Evolutionary conservation across 306 rosid genomes (phyloP).

Genomic region (Phaseolus lunatus): DNA sequence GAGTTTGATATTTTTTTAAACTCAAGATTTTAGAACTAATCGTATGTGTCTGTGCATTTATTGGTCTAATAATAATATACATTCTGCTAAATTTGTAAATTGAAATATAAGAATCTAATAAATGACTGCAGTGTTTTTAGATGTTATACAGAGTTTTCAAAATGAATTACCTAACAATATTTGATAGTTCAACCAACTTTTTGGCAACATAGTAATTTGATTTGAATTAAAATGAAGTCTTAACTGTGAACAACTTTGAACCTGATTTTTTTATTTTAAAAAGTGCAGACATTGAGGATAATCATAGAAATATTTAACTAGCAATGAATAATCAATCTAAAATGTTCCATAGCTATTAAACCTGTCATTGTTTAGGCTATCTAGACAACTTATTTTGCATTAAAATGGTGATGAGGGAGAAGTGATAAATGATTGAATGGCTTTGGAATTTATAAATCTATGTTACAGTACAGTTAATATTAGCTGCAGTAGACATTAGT

Average conservation of each 20-base stretch:
- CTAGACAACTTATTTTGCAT: conserved; percentile 9
- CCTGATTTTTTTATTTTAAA: background rate
- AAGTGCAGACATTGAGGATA: background rate
- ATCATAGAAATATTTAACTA: background rate
- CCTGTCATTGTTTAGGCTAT: conserved; percentile 6
- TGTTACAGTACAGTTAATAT: too few species aligned
- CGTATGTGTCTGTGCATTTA: background rate
- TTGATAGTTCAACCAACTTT: conserved; percentile 8
- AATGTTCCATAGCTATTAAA: background rate
- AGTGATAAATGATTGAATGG: background rate
- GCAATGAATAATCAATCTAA: conserved; percentile 22
- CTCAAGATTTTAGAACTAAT: conserved; percentile 3
- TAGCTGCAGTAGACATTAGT: too few species aligned
- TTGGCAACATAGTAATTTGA: background rate
- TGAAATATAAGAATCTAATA: background rate
- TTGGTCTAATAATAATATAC: conserved; percentile 17
- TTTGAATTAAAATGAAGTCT: conserved; percentile 20
- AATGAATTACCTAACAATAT: conserved; percentile 21
- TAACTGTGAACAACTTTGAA: background rate
- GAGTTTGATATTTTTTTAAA: background rate
- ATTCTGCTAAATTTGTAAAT: background rate
- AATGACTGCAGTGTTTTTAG: background rate
- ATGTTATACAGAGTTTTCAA: conserved; percentile 13
- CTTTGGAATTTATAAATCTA: too few species aligned
- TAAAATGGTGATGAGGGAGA: conserved; percentile 2